Evolutionary conservation across 352 stramenopile species (phyloP).

Genomic region (Phytophthora chlamydospora): DNA sequence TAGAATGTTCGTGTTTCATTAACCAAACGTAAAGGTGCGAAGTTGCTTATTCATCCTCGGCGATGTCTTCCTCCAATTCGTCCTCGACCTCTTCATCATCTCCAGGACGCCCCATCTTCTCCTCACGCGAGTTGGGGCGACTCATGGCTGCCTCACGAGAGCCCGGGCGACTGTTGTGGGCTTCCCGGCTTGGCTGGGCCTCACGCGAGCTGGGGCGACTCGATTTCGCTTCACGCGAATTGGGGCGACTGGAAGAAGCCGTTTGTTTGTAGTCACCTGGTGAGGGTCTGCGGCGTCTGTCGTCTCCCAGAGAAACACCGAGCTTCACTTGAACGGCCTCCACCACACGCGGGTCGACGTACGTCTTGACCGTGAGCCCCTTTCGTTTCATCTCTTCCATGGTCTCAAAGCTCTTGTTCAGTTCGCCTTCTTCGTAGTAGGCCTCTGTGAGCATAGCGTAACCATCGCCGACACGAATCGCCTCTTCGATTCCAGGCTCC

Average conservation of each 20-base stretch:
- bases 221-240: conserved; percentile 30
- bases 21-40: conserved; percentile 3
- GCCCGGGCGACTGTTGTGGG: conserved; percentile 15
- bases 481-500: conserved; percentile 82
- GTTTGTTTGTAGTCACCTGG: conserved; percentile 44
- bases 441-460: conserved; percentile 89
- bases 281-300: conserved; percentile 27
- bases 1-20: conserved; percentile 15
- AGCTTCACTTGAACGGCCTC: conserved; percentile 74
- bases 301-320: conserved; percentile 26
- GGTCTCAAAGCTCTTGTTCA: conserved; percentile 65
- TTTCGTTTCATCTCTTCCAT: conserved; percentile 84
- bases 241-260: conserved; percentile 15
- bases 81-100: conserved; percentile 59
- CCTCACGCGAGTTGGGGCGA: conserved; percentile 36
- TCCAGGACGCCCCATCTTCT: conserved; percentile 30
- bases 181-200: conserved; percentile 20
- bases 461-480: conserved; percentile 89
- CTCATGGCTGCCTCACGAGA: conserved; percentile 31
- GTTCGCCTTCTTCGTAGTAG: conserved; percentile 71
- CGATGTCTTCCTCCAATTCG: conserved; percentile 86
- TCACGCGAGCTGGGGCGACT: conserved; percentile 26
- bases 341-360: conserved; percentile 74
- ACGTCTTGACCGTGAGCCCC: conserved; percentile 69
- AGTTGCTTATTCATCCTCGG: conserved; percentile 55